phyloP scores from a whole-genome alignment of 768 basidiomycete genomes.

The Mrakia hoshinonis region DNA sequence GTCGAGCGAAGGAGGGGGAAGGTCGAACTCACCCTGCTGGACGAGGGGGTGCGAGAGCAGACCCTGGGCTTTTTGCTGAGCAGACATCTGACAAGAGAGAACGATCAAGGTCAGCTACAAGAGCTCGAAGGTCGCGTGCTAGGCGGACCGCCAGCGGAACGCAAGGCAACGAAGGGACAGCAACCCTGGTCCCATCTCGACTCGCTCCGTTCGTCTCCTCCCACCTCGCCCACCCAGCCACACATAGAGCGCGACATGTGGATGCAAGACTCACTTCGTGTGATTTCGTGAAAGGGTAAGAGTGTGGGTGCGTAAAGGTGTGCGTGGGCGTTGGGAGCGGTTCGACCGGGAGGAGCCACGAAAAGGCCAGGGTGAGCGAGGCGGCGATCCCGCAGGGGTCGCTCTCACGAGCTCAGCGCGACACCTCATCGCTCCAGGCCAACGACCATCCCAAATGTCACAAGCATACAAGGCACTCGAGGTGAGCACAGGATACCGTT shows the following conservation, averaged over 20 bases:
- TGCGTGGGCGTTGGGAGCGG: neutral
- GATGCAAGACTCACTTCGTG: neutral
- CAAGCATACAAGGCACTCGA: conserved; percentile 32
- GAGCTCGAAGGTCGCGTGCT: no score
- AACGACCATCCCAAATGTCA: neutral
- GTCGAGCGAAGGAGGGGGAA: neutral
- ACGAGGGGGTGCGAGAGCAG: conserved; percentile 80
- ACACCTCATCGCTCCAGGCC: neutral
- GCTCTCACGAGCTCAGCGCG: no score
- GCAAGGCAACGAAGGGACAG: no score
- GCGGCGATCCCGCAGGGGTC: no score
- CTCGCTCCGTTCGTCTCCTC: no score
- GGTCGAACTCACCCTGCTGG: conserved; percentile 48
- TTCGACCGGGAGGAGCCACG: no score
- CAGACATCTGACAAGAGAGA: conserved; percentile 23
- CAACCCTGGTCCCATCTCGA: no score
- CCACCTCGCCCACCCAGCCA: no score
- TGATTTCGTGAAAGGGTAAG: neutral
- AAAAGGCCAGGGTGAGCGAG: neutral
- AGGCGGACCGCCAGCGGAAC: no score
- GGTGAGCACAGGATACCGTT: conserved; percentile 16
- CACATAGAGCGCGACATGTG: no score
- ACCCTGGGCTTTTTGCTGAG: conserved; percentile 55
- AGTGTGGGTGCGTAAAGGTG: neutral
- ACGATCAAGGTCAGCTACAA: no score